Conservation (phyloP, 2,329 filamentous ascomycete species). For the Metarhizium guizhouense region DNA sequence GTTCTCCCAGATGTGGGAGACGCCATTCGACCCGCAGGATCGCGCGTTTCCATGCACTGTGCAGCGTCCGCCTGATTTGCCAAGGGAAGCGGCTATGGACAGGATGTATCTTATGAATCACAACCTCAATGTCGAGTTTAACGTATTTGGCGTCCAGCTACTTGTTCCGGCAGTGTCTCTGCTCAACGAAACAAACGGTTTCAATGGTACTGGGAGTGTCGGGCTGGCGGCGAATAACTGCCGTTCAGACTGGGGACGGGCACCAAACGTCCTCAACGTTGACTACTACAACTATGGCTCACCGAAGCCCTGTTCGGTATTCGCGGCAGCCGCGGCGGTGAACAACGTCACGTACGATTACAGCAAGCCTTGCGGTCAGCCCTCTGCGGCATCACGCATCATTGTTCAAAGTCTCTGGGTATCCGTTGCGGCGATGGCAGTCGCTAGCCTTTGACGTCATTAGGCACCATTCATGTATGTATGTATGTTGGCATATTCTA, state of each 20-base stretch:
- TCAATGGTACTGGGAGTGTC: constrained; percentile 55
- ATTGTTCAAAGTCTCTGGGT: constrained; percentile 8
- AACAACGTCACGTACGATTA: constrained; percentile 65
- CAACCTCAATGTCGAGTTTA: constrained; percentile 76
- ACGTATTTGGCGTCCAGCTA: constrained; percentile 52
- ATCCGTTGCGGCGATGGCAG: constrained; percentile 17
- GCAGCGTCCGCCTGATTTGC: constrained; percentile 65
- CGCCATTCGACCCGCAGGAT: constrained; percentile 65
- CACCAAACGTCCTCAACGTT: constrained; percentile 73
- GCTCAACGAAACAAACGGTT: constrained; percentile 64
- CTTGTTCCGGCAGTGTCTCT: constrained; percentile 64
- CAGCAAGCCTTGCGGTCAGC: constrained; percentile 41
- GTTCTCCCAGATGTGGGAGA: constrained; percentile 86
- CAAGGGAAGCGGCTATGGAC: constrained; percentile 41
- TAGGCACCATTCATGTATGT: background rate
- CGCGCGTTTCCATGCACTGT: constrained; percentile 65
- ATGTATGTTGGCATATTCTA: background rate
- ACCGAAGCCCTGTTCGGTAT: constrained; percentile 57
- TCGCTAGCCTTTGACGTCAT: background rate
- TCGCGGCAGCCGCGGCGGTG: constrained; percentile 58
- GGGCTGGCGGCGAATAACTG: constrained; percentile 58
- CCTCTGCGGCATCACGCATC: background rate
- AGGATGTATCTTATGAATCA: constrained; percentile 81
- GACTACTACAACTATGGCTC: constrained; percentile 74
- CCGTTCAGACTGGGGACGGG: constrained; percentile 48